phyloP scores from a whole-genome alignment of 805 yeast species.

The Tanozyma kutaoensis region DNA sequence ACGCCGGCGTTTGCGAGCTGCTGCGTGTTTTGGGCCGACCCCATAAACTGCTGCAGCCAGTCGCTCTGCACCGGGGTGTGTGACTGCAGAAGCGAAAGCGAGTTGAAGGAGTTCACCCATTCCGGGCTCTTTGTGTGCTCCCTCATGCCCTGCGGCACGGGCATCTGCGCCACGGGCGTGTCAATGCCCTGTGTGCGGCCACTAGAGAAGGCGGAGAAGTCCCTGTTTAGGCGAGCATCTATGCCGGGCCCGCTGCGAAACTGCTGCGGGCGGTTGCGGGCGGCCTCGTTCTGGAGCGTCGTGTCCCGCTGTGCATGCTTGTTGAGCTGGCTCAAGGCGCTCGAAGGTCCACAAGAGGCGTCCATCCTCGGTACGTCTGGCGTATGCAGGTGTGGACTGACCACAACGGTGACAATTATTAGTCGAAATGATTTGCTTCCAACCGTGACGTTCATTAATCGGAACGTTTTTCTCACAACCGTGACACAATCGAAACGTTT shows the following conservation, averaged over 20 bases:
- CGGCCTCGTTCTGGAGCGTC: constrained; percentile 10
- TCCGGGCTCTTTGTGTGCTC: constrained; percentile 1
- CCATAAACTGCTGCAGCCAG: constrained; percentile 16
- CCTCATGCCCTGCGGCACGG: constrained; percentile 1
- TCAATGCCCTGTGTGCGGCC: neutral
- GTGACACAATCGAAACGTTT: no score
- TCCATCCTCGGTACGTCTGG: constrained; percentile 16
- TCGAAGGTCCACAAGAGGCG: constrained; percentile 32
- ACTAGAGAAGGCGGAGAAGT: constrained; percentile 10
- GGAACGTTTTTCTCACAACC: no score
- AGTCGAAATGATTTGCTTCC: no score
- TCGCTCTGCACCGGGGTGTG: constrained; percentile 2
- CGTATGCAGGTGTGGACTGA: no score
- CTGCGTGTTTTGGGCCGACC: constrained; percentile 4
- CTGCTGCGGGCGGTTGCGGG: constrained; percentile 7
- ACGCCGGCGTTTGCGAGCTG: constrained; percentile 1
- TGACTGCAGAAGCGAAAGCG: constrained; percentile 3
- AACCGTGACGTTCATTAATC: no score
- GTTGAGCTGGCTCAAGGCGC: constrained; percentile 27
- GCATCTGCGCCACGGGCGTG: constrained; percentile 16
- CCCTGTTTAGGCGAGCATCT: constrained; percentile 24
- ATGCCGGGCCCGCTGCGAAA: constrained; percentile 9
- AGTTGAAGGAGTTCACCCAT: constrained; percentile 6
- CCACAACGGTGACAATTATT: no score
- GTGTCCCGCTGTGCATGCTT: constrained; percentile 27